These are phyloP conservation scores for Batrachochytrium dendrobatidis DNA, from an alignment of 371 early-diverging fungal genomes.

Conservation along the genomic window DNA sequence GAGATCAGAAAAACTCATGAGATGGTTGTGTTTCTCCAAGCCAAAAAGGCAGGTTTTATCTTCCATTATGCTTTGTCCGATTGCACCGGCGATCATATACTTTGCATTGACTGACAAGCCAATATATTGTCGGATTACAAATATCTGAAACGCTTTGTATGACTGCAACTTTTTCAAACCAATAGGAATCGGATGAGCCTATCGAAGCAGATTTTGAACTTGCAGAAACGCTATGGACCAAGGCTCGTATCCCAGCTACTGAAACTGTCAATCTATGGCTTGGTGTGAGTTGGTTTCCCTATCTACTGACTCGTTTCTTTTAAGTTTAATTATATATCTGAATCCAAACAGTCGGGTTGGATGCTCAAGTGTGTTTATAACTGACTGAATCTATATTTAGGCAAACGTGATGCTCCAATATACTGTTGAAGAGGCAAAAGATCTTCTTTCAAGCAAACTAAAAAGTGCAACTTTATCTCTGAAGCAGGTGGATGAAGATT, in stretches of 20 bases:
- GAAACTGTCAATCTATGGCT: constrained; percentile 87
- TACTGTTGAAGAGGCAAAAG: constrained; percentile 78
- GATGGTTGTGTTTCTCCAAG: constrained; percentile 69
- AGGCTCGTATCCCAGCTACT: constrained; percentile 63
- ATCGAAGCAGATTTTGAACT: constrained; percentile 83
- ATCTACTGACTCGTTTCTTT: too few species aligned
- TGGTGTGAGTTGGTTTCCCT: constrained; percentile 56
- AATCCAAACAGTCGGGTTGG: too few species aligned
- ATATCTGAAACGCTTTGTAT: neutral
- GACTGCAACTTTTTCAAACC: neutral
- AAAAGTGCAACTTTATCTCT: constrained; percentile 62
- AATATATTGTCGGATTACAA: neutral
- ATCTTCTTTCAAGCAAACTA: constrained; percentile 69
- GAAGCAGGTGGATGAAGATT: constrained; percentile 74
- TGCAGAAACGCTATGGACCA: constrained; percentile 87
- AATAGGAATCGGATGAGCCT: constrained; percentile 57
- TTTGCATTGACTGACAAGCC: too few species aligned
- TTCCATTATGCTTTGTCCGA: neutral
- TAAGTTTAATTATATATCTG: too few species aligned
- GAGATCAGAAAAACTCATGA: constrained; percentile 89
- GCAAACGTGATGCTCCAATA: constrained; percentile 97
- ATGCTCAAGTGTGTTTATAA: too few species aligned
- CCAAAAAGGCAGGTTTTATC: constrained; percentile 41
- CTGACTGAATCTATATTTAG: constrained; percentile 37
- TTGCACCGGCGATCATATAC: neutral